Base-by-base conservation (phyloP, 169 alveolate species). In the Eimeria falciformis region DNA sequence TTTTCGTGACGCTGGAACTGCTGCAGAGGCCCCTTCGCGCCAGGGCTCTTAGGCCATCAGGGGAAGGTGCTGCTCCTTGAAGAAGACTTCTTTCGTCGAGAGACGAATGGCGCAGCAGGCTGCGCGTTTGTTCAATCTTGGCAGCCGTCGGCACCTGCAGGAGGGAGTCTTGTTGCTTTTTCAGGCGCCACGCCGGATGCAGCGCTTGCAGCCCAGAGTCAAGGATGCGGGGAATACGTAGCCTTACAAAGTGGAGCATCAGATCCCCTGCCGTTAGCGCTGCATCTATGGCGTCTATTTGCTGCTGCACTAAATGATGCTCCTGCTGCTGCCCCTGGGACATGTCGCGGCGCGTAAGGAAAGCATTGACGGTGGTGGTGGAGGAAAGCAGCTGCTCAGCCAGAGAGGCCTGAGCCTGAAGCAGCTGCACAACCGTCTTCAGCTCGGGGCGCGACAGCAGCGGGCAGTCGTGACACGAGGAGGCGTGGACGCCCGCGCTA, bases 401-500 rank as follows among this genome's bases (percentile, higher is more conserved):
- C 27, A 75, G 62, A 45, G 85, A 1, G 5, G 55, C 85, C 85
- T 75, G 85, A 17, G 85, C 85, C 56, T 75, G 85, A 56, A 75
- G 85, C 85, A 75, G 85, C 65, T 75, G 85, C 65, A 75, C 85
- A 6, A 75, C 27, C 11, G 45, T 11, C 40, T 45, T 40, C 62
- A 75, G 17, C 40, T 75, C 85, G 14, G 85, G 55, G 6, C n/a
- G 56, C 9, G 85, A 75, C 33, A 43, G 40, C 11, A 75, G 85
- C 9, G 85, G 85, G 40, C 85, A 75, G 40, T 75, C 65, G 66
- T 75, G 85, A 40, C 85, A 75, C 9, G 85, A 75, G 2, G 85
- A 4, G 37, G 85, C 37, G 7, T 75, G 85, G 21, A 75, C 85
- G 40, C 85, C 85, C 37, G 66, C 7, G 7, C 46, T 43, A 5